Conservation (phyloP, 2,329 filamentous ascomycete genomes). For the Pestalotiopsis sp. region DNA sequence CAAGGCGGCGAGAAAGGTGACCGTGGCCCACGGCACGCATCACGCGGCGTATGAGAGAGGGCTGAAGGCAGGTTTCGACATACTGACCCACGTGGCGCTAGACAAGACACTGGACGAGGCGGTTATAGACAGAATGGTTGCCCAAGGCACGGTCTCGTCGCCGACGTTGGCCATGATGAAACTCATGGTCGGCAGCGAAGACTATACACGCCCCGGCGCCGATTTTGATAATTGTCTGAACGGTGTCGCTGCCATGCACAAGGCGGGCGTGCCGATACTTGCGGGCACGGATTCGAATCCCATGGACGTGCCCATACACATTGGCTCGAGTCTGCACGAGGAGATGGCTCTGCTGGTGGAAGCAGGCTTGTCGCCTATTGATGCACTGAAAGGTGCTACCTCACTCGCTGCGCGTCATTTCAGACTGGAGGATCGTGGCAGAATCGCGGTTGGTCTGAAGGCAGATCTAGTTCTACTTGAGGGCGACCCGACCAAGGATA, state of each 20-base stretch:
- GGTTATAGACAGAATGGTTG: slow-evolving; percentile 20
- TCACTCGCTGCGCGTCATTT: slow-evolving; percentile 21
- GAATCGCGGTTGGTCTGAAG: slow-evolving; percentile 22
- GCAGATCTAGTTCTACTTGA: slow-evolving; percentile 32
- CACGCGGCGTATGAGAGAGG: slow-evolving; percentile 25
- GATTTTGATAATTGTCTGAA: slow-evolving; percentile 24
- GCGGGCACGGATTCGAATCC: slow-evolving; percentile 31
- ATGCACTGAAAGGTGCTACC: slow-evolving; percentile 29
- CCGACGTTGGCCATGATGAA: slow-evolving; percentile 30
- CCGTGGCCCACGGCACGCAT: slow-evolving; percentile 29
- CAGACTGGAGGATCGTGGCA: slow-evolving; percentile 27
- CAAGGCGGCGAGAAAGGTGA: slow-evolving; percentile 25
- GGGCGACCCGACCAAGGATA: slow-evolving; percentile 29
- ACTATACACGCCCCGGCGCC: slow-evolving; percentile 19
- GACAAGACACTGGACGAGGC: slow-evolving; percentile 24
- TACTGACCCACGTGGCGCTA: slow-evolving; percentile 31
- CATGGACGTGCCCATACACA: slow-evolving; percentile 21
- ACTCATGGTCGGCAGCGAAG: slow-evolving; percentile 20
- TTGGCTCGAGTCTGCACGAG: slow-evolving; percentile 25
- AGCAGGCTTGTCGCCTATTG: slow-evolving; percentile 24
- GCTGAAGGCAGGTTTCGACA: slow-evolving; percentile 28
- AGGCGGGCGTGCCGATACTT: slow-evolving; percentile 30
- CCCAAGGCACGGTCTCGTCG: slow-evolving; percentile 23
- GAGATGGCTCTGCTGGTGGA: slow-evolving; percentile 28
- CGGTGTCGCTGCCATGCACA: slow-evolving; percentile 27